A percentile compares a stretch with the other conserved stretches of the same genome.
phyloP scores from a whole-genome alignment of 495 filamentous ascomycete genomes.

The Penicillium silybi region DNA sequence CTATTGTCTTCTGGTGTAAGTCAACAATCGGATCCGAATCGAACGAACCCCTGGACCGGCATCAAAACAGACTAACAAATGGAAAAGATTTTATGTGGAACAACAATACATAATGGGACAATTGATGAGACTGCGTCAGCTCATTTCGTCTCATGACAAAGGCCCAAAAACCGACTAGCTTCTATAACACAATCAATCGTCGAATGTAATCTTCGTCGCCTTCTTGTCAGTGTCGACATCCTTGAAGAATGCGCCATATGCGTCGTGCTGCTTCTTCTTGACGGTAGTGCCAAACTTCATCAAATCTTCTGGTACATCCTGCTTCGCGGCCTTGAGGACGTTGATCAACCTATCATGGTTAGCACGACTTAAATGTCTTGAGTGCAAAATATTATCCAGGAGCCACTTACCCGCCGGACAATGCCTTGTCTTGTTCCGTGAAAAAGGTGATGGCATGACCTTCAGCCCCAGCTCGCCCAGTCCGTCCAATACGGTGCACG shows the following conservation, averaged over 20 bases:
- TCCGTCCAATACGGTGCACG: conserved; percentile 89
- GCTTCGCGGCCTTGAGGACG: conserved; percentile 83
- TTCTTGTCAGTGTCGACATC: conserved; percentile 71
- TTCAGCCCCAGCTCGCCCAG: conserved; percentile 81
- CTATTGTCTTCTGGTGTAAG: conserved; percentile 60
- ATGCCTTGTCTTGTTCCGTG: conserved; percentile 87
- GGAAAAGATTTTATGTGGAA: conserved; percentile 55
- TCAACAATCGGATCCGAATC: conserved; percentile 9
- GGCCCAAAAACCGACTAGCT: conserved; percentile 16
- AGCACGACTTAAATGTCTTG: conserved; percentile 5
- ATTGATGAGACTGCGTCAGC: conserved; percentile 37
- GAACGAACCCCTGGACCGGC: neutral
- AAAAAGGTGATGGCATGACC: conserved; percentile 89
- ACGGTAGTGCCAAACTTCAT: conserved; percentile 96
- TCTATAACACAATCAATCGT: conserved; percentile 48
- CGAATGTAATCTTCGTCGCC: conserved; percentile 90
- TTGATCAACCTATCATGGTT: conserved; percentile 66
- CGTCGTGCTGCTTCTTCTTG: conserved; percentile 94
- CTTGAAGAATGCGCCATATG: conserved; percentile 91
- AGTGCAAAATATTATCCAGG: neutral
- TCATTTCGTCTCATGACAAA: conserved; percentile 18
- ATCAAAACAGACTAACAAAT: conserved; percentile 6
- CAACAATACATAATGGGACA: conserved; percentile 51
- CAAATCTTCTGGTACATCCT: conserved; percentile 80
- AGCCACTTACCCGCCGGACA: conserved; percentile 71